phyloP scores from a whole-genome alignment of 805 yeast genomes.

The Grigorovia yakushimaensis region DNA sequence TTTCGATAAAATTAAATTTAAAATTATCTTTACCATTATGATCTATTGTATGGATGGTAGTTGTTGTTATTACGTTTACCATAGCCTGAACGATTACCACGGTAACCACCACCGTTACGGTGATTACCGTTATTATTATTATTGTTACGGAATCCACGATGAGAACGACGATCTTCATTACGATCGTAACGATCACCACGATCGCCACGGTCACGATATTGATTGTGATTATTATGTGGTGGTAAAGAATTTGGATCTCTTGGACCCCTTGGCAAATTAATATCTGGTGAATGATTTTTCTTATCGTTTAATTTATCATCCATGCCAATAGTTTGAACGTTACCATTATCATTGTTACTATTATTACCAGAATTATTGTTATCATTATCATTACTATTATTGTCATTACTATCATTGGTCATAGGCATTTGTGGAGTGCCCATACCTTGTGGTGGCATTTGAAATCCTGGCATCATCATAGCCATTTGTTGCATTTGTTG shows the following conservation, averaged over 20 bases:
- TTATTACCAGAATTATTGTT: constrained; percentile 9
- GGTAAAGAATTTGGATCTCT: constrained; percentile 28
- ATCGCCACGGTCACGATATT: constrained; percentile 39
- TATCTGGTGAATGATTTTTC: constrained; percentile 23
- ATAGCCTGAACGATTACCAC: constrained; percentile 13
- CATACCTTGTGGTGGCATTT: constrained; percentile 11
- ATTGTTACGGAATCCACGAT: constrained; percentile 26
- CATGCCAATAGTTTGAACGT: constrained; percentile 1
- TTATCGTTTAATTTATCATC: constrained; percentile 10
- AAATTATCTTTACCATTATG: constrained; percentile 1
- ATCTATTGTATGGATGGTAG: constrained; percentile 29
- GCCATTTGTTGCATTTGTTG: constrained; percentile 30
- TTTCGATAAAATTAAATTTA: too few species aligned
- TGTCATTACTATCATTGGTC: constrained; percentile 9
- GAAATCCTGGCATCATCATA: constrained; percentile 21
- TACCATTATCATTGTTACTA: not conserved
- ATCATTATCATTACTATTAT: constrained; percentile 16
- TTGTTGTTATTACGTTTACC: constrained; percentile 20
- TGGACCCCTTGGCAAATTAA: constrained; percentile 45
- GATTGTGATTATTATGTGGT: constrained; percentile 41
- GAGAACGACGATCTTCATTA: constrained; percentile 29
- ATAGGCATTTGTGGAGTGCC: constrained; percentile 7
- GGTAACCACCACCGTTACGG: constrained; percentile 29
- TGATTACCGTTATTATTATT: constrained; percentile 27
- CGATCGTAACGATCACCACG: constrained; percentile 36